These are phyloP conservation scores for Lichtheimia ornata DNA, from an alignment of 371 early-diverging fungal species.

Conservation along the genomic window DNA sequence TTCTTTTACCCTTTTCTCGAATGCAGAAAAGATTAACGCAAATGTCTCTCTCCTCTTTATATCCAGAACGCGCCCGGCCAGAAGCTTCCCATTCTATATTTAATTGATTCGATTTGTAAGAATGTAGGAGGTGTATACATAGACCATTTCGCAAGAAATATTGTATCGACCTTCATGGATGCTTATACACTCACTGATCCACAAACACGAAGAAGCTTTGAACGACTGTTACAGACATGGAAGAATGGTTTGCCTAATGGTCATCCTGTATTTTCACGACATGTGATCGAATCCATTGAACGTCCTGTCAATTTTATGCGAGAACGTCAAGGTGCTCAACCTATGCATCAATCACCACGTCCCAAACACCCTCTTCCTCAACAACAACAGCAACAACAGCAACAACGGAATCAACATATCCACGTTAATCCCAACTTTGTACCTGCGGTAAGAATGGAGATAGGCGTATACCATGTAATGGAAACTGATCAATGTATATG, in stretches of 20 bases:
- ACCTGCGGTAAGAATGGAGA: constrained; percentile 40
- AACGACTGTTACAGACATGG: constrained; percentile 82
- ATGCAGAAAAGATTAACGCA: constrained; percentile 4
- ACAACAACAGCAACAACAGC: constrained; percentile 14
- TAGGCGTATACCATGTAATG: background rate
- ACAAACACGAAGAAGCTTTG: constrained; percentile 64
- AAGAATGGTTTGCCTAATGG: constrained; percentile 68
- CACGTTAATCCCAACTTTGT: constrained; percentile 68
- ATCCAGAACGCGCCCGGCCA: constrained; percentile 70
- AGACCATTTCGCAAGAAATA: constrained; percentile 66
- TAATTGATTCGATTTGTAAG: constrained; percentile 93
- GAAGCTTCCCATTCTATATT: constrained; percentile 87
- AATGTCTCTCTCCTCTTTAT: constrained; percentile 1
- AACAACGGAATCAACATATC: constrained; percentile 26
- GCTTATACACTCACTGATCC: constrained; percentile 73
- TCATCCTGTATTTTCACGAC: constrained; percentile 61
- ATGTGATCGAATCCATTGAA: constrained; percentile 59
- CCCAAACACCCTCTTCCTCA: constrained; percentile 6
- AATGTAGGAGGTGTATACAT: constrained; percentile 84
- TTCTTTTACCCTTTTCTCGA: constrained; percentile 6
- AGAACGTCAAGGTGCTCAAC: constrained; percentile 27
- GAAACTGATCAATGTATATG: too few species aligned
- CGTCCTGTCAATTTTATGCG: constrained; percentile 47
- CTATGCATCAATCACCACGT: background rate
- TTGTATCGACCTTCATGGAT: constrained; percentile 69